A percentile compares a stretch with the other conserved stretches of the same genome.
Evolutionary conservation across 2,329 filamentous ascomycete species (phyloP).

Genomic region (Trichoderma guizhouense): DNA sequence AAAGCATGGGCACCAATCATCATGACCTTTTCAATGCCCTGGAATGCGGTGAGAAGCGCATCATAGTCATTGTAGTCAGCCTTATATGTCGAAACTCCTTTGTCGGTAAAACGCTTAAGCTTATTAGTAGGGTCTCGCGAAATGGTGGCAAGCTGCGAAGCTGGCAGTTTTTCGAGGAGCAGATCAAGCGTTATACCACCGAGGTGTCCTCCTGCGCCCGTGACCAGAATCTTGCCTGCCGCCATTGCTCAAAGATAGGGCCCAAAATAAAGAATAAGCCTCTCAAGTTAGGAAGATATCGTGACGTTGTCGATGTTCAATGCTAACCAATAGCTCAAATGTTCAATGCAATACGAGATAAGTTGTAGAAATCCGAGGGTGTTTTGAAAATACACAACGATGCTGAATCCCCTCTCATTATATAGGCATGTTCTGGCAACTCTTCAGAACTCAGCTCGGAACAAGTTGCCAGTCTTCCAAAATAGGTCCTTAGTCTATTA

Average conservation of each 20-base stretch:
- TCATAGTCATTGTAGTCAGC: not conserved
- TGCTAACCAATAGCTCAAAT: not conserved
- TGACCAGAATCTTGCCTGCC: not conserved
- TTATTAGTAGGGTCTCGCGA: not conserved
- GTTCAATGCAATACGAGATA: not conserved
- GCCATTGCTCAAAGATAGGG: not conserved
- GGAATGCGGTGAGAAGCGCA: not conserved
- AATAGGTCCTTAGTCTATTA: not conserved
- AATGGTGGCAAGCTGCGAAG: not conserved
- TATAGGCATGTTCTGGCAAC: not conserved
- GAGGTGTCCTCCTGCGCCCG: not conserved
- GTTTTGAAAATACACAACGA: not conserved
- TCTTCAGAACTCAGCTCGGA: not conserved
- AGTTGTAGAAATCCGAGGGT: not conserved
- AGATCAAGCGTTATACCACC: not conserved
- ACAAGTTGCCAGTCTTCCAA: not conserved
- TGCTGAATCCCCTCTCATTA: not conserved
- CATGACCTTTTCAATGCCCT: not conserved
- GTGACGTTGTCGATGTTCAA: not conserved
- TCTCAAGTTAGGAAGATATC: no score
- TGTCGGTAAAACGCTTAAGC: not conserved
- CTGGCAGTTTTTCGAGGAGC: not conserved
- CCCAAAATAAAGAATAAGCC: not conserved
- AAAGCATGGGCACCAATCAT: not conserved
- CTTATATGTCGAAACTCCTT: not conserved